phyloP scores from a whole-genome alignment of 305 asterid species.

The Ilex paraguariensis region DNA sequence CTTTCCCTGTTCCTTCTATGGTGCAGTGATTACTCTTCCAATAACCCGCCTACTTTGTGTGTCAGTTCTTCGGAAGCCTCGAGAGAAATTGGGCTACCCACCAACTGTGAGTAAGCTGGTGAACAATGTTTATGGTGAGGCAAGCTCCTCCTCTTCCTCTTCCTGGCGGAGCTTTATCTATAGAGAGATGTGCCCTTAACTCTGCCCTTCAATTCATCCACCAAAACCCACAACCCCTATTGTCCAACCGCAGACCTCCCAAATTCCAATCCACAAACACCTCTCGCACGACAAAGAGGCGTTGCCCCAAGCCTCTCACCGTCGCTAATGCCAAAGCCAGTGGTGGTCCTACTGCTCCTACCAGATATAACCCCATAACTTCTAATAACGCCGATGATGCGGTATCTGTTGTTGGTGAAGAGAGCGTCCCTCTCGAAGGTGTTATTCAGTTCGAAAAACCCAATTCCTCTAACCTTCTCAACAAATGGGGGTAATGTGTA shows the following conservation, averaged over 20 bases:
- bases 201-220: conserved; percentile 47
- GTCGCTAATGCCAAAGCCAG: not conserved
- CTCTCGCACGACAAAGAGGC: conserved; percentile 20
- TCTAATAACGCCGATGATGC: conserved; percentile 19
- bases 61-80: no score
- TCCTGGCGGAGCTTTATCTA: not conserved
- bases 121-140: no score
- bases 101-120: no score
- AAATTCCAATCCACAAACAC: conserved; percentile 8
- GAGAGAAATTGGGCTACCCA: no score
- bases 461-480: conserved; percentile 31
- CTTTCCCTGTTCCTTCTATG: no score
- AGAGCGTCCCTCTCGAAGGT: conserved; percentile 69
- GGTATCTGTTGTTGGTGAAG: conserved; percentile 49
- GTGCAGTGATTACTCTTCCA: no score
- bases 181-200: not conserved
- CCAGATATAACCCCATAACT: conserved; percentile 18
- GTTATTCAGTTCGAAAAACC: conserved; percentile 82
- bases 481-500: conserved; percentile 62
- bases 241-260: conserved; percentile 41
- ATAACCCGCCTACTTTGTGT: no score
- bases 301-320: conserved; percentile 33
- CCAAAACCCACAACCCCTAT: conserved; percentile 59
- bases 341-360: not conserved
- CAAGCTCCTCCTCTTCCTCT: no score